Conservation (phyloP, 2,329 filamentous ascomycete species). For the Rasamsonia emersonii region DNA sequence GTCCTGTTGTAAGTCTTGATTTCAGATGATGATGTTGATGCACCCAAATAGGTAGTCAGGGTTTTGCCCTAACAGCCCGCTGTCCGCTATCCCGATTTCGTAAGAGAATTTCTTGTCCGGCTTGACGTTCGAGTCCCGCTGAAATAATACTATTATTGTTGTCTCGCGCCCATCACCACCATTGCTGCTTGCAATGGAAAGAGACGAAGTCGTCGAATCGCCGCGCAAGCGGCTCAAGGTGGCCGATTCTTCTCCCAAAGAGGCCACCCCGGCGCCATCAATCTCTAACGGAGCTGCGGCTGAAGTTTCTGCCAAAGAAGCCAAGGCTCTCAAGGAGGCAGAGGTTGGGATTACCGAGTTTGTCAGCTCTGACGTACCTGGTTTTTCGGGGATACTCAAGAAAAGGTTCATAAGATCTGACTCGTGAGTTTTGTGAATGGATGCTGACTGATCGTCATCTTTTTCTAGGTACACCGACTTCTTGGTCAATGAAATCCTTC, state of each 20-base stretch:
- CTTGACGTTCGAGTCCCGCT: too few relatives aligned
- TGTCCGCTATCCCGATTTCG: too few relatives aligned
- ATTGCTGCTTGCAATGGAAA: conserved; percentile 3
- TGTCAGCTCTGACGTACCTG: conserved; percentile 47
- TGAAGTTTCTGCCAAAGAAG: too few relatives aligned
- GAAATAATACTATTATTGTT: too few relatives aligned
- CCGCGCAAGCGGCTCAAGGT: conserved; percentile 16
- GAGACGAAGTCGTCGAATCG: conserved; percentile 10
- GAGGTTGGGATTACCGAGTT: conserved; percentile 57
- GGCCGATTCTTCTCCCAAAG: conserved; percentile 13
- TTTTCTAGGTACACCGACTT: conserved; percentile 75
- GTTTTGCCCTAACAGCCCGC: too few relatives aligned
- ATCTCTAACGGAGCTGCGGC: conserved; percentile 9
- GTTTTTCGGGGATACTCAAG: conserved; percentile 59
- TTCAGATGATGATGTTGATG: too few relatives aligned
- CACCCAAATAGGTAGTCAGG: too few relatives aligned
- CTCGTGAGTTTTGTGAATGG: too few relatives aligned
- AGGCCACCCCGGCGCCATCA: conserved; percentile 11
- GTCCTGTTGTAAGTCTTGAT: too few relatives aligned
- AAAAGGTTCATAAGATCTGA: conserved; percentile 47
- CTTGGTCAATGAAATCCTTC: conserved; percentile 78
- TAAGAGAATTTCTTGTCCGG: too few relatives aligned
- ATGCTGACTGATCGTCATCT: not conserved
- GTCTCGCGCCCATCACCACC: too few relatives aligned
- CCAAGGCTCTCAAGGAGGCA: conserved; percentile 31